These are phyloP conservation scores for Macrolepiota fuliginosa DNA, from an alignment of 768 basidiomycete genomes.

Conservation along the genomic window DNA sequence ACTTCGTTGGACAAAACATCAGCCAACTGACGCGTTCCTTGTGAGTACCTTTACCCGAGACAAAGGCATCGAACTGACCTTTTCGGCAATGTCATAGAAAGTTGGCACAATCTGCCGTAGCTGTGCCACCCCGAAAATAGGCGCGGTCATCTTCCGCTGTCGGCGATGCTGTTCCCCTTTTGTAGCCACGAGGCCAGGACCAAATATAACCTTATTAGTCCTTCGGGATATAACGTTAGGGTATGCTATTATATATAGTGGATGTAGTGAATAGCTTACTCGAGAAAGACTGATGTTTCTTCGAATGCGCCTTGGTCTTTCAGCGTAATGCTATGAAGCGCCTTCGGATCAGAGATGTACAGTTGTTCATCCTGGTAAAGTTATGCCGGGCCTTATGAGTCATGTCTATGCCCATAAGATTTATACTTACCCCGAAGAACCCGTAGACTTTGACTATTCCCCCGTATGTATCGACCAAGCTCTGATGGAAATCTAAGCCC, in stretches of 20 bases:
- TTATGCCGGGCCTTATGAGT: not conserved
- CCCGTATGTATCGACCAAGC: slow-evolving; percentile 36
- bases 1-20: slow-evolving; percentile 27
- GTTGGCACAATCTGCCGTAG: slow-evolving; percentile 42
- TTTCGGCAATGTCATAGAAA: slow-evolving; percentile 42
- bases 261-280: slow-evolving; percentile 27
- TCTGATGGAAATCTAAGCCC: slow-evolving; percentile 39
- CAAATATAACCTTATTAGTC: slow-evolving; percentile 44
- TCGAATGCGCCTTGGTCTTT: slow-evolving; percentile 51
- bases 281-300: slow-evolving; percentile 40
- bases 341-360: slow-evolving; percentile 47
- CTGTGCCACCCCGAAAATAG: slow-evolving; percentile 45
- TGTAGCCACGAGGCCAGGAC: slow-evolving; percentile 43
- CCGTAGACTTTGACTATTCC: slow-evolving; percentile 44
- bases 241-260: too few species aligned
- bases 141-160: slow-evolving; percentile 47
- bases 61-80: slow-evolving; percentile 26
- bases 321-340: slow-evolving; percentile 43
- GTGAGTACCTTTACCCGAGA: not conserved
- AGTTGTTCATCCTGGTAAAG: slow-evolving; percentile 41
- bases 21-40: not conserved
- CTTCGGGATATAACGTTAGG: slow-evolving; percentile 22
- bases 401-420: not conserved
- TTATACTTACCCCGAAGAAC: slow-evolving; percentile 41
- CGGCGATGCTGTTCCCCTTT: slow-evolving; percentile 42